A percentile compares a stretch with the other conserved stretches of the same genome.
These are phyloP conservation scores for Nemophila menziesii DNA, from an alignment of 257 asterid species.

Conservation along the genomic window DNA sequence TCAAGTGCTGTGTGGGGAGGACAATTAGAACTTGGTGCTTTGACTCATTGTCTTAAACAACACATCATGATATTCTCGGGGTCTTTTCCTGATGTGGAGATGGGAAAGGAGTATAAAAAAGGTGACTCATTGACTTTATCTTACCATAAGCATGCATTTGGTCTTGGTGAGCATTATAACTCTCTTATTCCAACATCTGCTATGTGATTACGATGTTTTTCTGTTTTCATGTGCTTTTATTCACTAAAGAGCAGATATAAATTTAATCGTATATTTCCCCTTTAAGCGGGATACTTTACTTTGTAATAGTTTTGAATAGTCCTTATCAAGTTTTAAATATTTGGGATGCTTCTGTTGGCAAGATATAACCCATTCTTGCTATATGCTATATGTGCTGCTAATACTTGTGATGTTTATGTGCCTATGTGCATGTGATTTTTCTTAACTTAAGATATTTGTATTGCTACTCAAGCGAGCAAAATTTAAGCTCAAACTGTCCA, in stretches of 20 bases:
- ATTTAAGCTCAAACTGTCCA: too few species aligned
- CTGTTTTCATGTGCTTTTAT: not conserved
- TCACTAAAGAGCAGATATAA: too few species aligned
- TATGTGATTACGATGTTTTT: too few species aligned
- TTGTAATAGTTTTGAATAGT: too few species aligned
- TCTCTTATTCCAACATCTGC: constrained; percentile 49
- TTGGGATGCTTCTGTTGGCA: too few species aligned
- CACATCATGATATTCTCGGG: constrained; percentile 75
- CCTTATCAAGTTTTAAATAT: too few species aligned
- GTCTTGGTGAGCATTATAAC: constrained; percentile 97
- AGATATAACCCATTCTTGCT: too few species aligned
- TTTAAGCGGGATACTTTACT: not conserved
- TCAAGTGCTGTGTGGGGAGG: constrained; percentile 98
- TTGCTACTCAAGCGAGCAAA: too few species aligned
- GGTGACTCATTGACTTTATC: constrained; percentile 47
- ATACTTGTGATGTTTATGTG: too few species aligned
- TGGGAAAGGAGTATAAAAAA: constrained; percentile 91
- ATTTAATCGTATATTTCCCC: not conserved
- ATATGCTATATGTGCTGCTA: too few species aligned
- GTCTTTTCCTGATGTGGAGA: constrained; percentile 94
- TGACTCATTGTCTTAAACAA: constrained; percentile 81
- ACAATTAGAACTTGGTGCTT: constrained; percentile 86
- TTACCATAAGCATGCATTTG: constrained; percentile 86
- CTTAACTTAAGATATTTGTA: too few species aligned
- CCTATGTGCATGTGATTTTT: too few species aligned